These are phyloP conservation scores for Sporobolomyces roseus DNA, from an alignment of 768 basidiomycete species.

Conservation along the genomic window DNA sequence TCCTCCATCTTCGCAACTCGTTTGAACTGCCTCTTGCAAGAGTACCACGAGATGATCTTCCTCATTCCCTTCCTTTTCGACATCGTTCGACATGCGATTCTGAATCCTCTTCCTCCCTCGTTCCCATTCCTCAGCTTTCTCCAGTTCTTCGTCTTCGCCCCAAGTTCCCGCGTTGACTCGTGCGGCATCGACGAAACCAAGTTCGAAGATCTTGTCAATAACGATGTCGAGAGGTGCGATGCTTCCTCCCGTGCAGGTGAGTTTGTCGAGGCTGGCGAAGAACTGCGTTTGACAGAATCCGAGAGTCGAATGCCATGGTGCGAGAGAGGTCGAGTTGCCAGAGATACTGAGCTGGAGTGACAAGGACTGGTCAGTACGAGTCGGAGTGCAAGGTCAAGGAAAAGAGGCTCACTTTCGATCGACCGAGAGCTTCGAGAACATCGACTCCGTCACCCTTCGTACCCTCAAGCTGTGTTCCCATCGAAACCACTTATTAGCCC, in stretches of 20 bases:
- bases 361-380: constrained; percentile 51
- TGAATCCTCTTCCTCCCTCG: constrained; percentile 19
- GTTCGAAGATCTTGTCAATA: constrained; percentile 66
- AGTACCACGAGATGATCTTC: constrained; percentile 33
- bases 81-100: constrained; percentile 3
- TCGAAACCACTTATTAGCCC: constrained; percentile 11
- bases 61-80: constrained; percentile 15
- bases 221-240: constrained; percentile 71
- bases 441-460: constrained; percentile 69
- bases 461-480: constrained; percentile 59
- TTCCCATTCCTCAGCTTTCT: constrained; percentile 30
- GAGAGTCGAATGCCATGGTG: constrained; percentile 80
- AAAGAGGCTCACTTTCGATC: constrained; percentile 9
- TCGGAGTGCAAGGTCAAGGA: background rate
- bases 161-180: constrained; percentile 60
- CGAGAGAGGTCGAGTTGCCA: constrained; percentile 81
- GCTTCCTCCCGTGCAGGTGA: constrained; percentile 75
- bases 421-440: constrained; percentile 70
- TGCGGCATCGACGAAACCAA: constrained; percentile 73
- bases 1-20: background rate
- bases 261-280: constrained; percentile 70
- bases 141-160: constrained; percentile 42
- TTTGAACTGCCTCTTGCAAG: constrained; percentile 26
- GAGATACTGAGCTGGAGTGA: constrained; percentile 56
- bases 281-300: constrained; percentile 67